A percentile compares a stretch with the other conserved stretches of the same genome.
phyloP scores from a whole-genome alignment of 1,284 basidiomycete species.

The Tetrapyrgos nigripes region DNA sequence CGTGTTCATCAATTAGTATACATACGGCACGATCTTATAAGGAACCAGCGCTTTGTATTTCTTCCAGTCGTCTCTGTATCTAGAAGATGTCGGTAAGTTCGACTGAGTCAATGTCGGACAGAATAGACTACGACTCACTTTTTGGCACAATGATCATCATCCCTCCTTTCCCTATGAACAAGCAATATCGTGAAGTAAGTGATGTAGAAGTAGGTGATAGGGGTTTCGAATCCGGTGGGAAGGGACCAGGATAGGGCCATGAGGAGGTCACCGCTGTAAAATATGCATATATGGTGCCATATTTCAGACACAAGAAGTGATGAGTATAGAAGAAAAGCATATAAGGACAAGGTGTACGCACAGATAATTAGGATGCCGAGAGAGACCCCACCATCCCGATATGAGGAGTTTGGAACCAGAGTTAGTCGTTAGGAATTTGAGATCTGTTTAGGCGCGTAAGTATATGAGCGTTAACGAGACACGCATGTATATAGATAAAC shows the following conservation, averaged over 20 bases:
- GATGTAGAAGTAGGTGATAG: conserved; percentile 96
- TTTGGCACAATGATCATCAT: conserved; percentile 90
- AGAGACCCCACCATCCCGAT: conserved; percentile 97
- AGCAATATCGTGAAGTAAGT: conserved; percentile 90
- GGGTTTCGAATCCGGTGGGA: conserved; percentile 90
- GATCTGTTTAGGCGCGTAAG: conserved; percentile 51
- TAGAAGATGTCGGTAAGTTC: neutral
- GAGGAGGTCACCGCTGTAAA: conserved; percentile 78
- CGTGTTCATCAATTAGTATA: conserved; percentile 58
- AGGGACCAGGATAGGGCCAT: conserved; percentile 94
- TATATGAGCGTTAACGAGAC: conserved; percentile 1
- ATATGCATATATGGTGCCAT: conserved; percentile 6
- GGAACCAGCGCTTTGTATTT: conserved; percentile 86
- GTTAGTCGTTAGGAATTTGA: conserved; percentile 85
- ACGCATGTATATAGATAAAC: neutral
- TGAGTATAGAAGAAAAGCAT: neutral
- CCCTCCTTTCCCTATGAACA: conserved; percentile 88
- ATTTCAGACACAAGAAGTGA: conserved; percentile 5
- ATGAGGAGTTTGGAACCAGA: conserved; percentile 92
- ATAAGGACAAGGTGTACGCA: conserved; percentile 42
- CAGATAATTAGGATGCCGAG: conserved; percentile 94
- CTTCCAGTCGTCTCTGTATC: conserved; percentile 79
- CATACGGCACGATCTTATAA: conserved; percentile 87
- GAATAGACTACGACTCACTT: conserved; percentile 60
- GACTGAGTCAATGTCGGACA: conserved; percentile 4